Conservation (phyloP, 2,329 filamentous ascomycete genomes). For the Elsinoe perseae region DNA sequence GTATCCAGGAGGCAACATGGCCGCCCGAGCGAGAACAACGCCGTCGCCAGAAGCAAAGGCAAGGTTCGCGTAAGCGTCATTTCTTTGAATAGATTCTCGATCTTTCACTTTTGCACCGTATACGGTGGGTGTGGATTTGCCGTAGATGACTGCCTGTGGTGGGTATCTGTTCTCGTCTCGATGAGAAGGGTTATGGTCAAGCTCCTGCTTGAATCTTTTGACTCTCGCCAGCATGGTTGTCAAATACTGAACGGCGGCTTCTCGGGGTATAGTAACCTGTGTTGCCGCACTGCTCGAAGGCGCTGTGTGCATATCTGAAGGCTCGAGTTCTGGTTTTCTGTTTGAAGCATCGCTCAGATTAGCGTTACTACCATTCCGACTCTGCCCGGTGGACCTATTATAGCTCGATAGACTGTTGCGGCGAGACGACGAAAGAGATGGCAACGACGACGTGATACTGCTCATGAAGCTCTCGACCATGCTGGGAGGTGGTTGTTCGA, state of each 20-base stretch:
- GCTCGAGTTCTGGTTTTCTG: slow-evolving; percentile 10
- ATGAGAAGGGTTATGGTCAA: slow-evolving; percentile 54
- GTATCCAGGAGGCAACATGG: slow-evolving; percentile 79
- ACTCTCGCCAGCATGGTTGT: slow-evolving; percentile 63
- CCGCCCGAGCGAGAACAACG: slow-evolving; percentile 75
- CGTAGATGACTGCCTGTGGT: slow-evolving; percentile 74
- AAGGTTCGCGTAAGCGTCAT: slow-evolving; percentile 77
- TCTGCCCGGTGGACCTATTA: not conserved
- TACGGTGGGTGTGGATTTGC: slow-evolving; percentile 78
- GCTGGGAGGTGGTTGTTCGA: slow-evolving; percentile 31
- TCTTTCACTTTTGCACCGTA: slow-evolving; percentile 69
- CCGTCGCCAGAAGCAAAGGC: slow-evolving; percentile 83
- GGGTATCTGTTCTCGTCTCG: slow-evolving; percentile 67
- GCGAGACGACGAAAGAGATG: slow-evolving; percentile 6
- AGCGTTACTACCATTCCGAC: slow-evolving; percentile 24
- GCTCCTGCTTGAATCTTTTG: slow-evolving; percentile 67
- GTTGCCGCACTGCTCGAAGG: slow-evolving; percentile 27
- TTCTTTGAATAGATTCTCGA: slow-evolving; percentile 63
- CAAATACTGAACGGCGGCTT: slow-evolving; percentile 59
- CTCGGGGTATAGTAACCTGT: slow-evolving; percentile 47
- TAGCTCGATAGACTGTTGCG: not conserved
- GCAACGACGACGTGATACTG: slow-evolving; percentile 34
- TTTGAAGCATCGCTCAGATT: slow-evolving; percentile 16
- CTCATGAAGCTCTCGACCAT: slow-evolving; percentile 40
- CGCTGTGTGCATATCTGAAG: slow-evolving; percentile 16